Conservation (phyloP, 495 filamentous ascomycete genomes). For the Talaromyces adpressus region DNA sequence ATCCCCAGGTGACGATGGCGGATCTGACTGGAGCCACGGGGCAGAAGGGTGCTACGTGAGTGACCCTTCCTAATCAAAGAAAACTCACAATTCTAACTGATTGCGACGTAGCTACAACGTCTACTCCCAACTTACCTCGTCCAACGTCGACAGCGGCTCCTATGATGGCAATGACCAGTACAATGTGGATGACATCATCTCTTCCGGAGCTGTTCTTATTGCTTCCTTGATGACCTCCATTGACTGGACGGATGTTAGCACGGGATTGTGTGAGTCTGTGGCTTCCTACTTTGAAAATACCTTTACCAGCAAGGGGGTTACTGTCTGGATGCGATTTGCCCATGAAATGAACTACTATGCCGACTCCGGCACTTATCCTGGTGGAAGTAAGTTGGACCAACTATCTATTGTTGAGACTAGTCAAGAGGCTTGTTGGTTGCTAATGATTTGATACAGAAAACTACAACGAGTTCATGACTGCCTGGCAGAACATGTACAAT, state of each 20-base stretch:
- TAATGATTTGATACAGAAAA: neutral
- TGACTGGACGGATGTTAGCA: neutral
- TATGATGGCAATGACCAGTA: neutral
- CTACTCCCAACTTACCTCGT: neutral
- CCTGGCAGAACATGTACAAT: constrained; percentile 4
- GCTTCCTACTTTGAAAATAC: constrained; percentile 3
- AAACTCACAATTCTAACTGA: too few species aligned
- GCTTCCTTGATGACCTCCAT: neutral
- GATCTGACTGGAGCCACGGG: neutral
- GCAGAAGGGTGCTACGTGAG: constrained; percentile 2
- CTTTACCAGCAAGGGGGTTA: constrained; percentile 1
- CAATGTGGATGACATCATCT: constrained; percentile 4
- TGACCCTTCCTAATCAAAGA: too few species aligned
- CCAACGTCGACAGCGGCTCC: neutral
- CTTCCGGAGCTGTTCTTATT: neutral
- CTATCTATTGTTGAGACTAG: neutral
- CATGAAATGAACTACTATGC: constrained; percentile 5
- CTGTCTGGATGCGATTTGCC: neutral
- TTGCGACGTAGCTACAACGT: neutral
- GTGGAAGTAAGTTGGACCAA: neutral
- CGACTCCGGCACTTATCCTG: neutral
- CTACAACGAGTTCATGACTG: neutral
- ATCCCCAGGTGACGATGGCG: neutral
- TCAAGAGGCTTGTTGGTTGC: neutral
- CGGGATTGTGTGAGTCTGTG: neutral